Conservation (phyloP, 1,284 basidiomycete species). For the Ceratobasidium sp. region DNA sequence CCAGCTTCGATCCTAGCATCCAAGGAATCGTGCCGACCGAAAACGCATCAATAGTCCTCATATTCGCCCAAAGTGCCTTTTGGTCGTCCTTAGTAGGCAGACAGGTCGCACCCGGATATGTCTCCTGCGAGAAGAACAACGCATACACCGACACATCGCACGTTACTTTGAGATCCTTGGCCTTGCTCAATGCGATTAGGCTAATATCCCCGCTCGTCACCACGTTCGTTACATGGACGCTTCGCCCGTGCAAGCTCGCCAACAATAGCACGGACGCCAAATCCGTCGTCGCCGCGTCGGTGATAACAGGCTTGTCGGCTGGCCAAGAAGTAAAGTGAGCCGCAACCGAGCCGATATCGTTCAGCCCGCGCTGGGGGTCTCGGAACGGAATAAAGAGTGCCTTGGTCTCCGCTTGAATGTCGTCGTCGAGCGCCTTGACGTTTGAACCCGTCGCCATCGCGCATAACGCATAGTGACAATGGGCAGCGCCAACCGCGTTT, state of each 20-base stretch:
- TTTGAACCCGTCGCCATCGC: slow-evolving; percentile 83
- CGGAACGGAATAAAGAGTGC: slow-evolving; percentile 87
- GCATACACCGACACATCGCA: slow-evolving; percentile 96
- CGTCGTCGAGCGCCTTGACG: slow-evolving; percentile 76
- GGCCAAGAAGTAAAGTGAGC: slow-evolving; percentile 95
- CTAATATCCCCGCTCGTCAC: slow-evolving; percentile 89
- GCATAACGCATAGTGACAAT: slow-evolving; percentile 89
- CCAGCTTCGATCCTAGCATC: slow-evolving; percentile 77
- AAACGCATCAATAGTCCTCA: slow-evolving; percentile 91
- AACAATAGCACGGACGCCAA: slow-evolving; percentile 94
- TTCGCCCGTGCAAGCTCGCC: slow-evolving; percentile 91
- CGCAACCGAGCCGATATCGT: slow-evolving; percentile 73
- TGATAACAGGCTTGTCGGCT: slow-evolving; percentile 90
- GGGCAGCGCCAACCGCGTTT: slow-evolving; percentile 74
- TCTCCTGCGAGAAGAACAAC: slow-evolving; percentile 88
- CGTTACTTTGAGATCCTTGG: slow-evolving; percentile 93
- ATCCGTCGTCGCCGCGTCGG: slow-evolving; percentile 92
- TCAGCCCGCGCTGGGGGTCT: slow-evolving; percentile 64
- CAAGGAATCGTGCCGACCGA: slow-evolving; percentile 91
- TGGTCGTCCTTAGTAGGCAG: slow-evolving; percentile 88
- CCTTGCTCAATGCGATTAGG: slow-evolving; percentile 94
- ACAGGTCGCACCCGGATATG: slow-evolving; percentile 75
- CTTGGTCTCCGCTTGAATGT: slow-evolving; percentile 82
- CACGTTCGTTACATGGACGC: slow-evolving; percentile 95
- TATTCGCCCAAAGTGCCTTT: slow-evolving; percentile 86